Percentiles rank a stretch among this genome's conserved stretches.
Conservation (phyloP, 371 early-diverging fungal genomes). For the Nematocida sp. region DNA sequence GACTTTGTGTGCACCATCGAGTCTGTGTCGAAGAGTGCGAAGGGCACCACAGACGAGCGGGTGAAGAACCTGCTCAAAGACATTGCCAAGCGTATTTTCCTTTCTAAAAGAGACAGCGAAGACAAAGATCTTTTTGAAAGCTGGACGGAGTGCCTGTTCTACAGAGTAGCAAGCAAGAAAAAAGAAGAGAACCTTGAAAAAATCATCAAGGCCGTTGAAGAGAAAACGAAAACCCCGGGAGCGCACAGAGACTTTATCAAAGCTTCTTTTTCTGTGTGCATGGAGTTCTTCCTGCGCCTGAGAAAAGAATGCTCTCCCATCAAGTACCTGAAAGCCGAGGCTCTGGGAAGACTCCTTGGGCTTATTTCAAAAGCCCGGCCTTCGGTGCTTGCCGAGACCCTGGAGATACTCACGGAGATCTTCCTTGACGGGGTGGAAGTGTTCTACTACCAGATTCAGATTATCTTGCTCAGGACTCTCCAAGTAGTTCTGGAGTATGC, state of each 20-base stretch:
- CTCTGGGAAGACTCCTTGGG: constrained; percentile 8
- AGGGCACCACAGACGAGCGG: constrained; percentile 40
- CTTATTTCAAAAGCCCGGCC: not conserved
- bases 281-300: constrained; percentile 15
- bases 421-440: constrained; percentile 40
- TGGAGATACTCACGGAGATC: constrained; percentile 12
- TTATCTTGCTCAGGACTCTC: constrained; percentile 10
- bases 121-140: constrained; percentile 35
- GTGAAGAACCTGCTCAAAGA: constrained; percentile 45
- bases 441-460: constrained; percentile 42
- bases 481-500: constrained; percentile 35
- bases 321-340: constrained; percentile 47
- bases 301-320: constrained; percentile 47
- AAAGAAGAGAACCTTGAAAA: not conserved
- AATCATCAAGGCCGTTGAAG: constrained; percentile 1
- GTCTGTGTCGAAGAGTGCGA: constrained; percentile 54
- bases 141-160: constrained; percentile 24
- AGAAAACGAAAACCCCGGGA: not conserved
- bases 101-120: constrained; percentile 2
- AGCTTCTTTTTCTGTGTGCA: not conserved
- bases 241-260: constrained; percentile 22
- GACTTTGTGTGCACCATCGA: constrained; percentile 65
- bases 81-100: constrained; percentile 38
- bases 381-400: not conserved
- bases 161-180: not conserved